Evolutionary conservation across 495 filamentous ascomycete species (phyloP), one percentile per base, ranked within the genome.

Genomic region (Aspergillus avenaceus): DNA sequence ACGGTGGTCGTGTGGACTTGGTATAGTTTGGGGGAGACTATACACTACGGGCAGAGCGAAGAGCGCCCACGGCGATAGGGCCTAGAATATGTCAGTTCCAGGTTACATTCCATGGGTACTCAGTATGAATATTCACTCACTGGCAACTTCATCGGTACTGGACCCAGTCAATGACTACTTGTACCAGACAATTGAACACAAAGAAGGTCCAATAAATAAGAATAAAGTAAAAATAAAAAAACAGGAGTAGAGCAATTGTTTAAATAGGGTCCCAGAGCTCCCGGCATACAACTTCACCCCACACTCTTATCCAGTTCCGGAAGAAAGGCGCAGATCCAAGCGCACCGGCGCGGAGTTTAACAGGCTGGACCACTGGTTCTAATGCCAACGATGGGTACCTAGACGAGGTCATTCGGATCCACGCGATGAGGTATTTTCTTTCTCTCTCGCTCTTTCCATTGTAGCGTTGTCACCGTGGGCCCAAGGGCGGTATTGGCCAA

Each of bases 271-370:
- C 5, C 32, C 14, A n/a, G 18, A 7, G 32, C 5, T 36, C n/a
- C 5, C 14, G 32, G n/a, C n/a, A n/a, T n/a, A n/a, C 7, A 36
- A n/a, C 32, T 2, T 36, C 32, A 12, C 32, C 34, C 45, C 47
- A 46, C 41, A 28, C 45, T 54, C 45, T 40, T 54, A 41, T 56
- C 58, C 36, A 52, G 50, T 49, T 21, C 8, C 47, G 58, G 27
- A 60, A 47, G 19, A 16, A n/a, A 24, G 32, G 24, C 14, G 53
- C 25, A 34, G 53, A 60, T 60, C 57, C 34, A 37, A 14, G 11
- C 8, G 19, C 19, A 24, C 12, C 26, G 16, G 34, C 13, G 34
- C 14, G 16, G 12, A 36, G 32, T 36, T 16, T 36, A 36, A 36
- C 6, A 16, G 2, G 13, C 32, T 16, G 32, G 6, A 16, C 32